These are phyloP conservation scores for Cyclotella cryptica DNA, from an alignment of 108 stramenopile species.

Conservation along the genomic window DNA sequence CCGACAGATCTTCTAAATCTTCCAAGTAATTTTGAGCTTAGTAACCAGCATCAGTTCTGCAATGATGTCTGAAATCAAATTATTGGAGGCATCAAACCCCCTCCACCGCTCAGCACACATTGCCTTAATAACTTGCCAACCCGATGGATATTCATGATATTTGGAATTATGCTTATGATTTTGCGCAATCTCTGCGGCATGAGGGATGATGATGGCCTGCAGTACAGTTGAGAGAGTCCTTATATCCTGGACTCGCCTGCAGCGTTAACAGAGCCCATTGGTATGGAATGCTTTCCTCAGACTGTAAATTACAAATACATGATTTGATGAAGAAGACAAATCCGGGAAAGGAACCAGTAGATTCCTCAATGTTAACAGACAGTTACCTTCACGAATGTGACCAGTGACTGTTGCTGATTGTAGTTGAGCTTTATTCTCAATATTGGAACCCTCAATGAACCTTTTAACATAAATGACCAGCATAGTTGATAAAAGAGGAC, in stretches of 20 bases:
- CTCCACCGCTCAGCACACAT: neutral
- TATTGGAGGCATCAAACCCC: neutral
- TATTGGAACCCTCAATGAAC: no score
- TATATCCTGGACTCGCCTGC: no score
- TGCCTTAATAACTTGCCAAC: neutral
- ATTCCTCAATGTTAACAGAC: neutral
- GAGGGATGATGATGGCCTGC: no score
- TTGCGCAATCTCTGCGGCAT: neutral
- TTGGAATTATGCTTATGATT: no score
- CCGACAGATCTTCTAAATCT: constrained; percentile 20
- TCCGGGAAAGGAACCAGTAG: neutral
- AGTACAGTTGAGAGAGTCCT: no score
- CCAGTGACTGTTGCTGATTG: no score
- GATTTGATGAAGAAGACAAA: no score
- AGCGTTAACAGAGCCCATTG: neutral
- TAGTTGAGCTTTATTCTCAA: no score
- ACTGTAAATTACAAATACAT: no score
- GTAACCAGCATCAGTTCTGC: neutral
- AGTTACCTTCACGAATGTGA: neutral
- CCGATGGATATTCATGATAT: neutral
- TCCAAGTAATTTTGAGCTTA: neutral
- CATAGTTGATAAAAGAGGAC: no score
- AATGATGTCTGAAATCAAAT: neutral
- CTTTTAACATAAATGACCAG: no score
- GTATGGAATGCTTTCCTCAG: neutral